Percentiles rank a stretch among this genome's conserved stretches.
Conservation (phyloP, 768 basidiomycete genomes). For the Hypholoma fasciculare region DNA sequence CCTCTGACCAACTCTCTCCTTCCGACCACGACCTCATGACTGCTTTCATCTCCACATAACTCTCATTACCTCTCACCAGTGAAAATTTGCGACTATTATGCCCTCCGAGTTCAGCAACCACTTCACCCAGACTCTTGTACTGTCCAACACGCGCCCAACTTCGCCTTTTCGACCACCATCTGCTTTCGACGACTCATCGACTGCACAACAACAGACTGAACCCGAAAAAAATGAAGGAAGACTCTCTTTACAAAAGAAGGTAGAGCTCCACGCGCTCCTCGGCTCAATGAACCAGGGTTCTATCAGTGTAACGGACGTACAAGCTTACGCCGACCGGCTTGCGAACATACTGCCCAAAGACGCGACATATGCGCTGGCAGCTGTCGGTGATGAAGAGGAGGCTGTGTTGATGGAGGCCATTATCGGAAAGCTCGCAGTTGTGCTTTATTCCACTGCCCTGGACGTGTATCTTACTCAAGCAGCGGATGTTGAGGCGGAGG, state of each 20-base stretch:
- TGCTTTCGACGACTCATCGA: not conserved
- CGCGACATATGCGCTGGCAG: not conserved
- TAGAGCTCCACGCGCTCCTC: constrained; percentile 37
- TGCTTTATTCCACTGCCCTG: constrained; percentile 65
- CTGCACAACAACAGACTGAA: not conserved
- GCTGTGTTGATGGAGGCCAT: constrained; percentile 42
- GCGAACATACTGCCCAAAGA: constrained; percentile 20
- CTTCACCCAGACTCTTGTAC: constrained; percentile 32
- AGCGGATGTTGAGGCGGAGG: constrained; percentile 67
- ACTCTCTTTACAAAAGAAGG: constrained; percentile 20
- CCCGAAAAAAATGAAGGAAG: not conserved
- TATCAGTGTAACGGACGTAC: constrained; percentile 26
- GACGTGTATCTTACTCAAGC: constrained; percentile 69
- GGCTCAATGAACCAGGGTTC: constrained; percentile 30
- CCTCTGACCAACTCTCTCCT: not conserved
- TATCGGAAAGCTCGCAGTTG: constrained; percentile 48
- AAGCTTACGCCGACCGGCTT: constrained; percentile 23
- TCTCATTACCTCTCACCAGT: not conserved
- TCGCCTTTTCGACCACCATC: constrained; percentile 12
- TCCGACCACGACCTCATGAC: too few relatives aligned
- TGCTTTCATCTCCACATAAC: not conserved
- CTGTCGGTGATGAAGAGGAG: constrained; percentile 30
- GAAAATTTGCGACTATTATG: constrained; percentile 10
- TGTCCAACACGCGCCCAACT: constrained; percentile 23
- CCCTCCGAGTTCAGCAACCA: constrained; percentile 41